Base-by-base conservation (phyloP, 176 grass and related monocot species). In the Ensete ventricosum region DNA sequence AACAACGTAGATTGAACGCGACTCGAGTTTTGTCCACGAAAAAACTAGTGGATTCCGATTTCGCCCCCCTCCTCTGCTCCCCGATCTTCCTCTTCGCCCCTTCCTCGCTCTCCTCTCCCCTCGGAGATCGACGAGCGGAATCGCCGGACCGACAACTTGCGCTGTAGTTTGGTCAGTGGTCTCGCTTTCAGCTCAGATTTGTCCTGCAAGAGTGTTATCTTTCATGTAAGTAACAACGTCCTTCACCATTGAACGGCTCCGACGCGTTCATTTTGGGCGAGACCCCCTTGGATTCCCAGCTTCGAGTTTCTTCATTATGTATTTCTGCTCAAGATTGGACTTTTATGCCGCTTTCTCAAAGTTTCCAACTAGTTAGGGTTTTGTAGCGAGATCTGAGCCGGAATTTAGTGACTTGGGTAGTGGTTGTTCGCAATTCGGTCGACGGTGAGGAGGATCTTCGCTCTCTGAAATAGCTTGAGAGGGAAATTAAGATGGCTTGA, bases 351-450 rank as follows among this genome's bases (percentile, higher is more conserved):
- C 3, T 34, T 34, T 9, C 7, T 25, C 26, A 25, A 11, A 70
- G 34, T 70, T 70, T 19, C 25, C 16, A 19, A 52, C 43, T 14
- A 48, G 5, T 70, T 70, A 70, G 67, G 67, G 67, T 70, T 70
- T 70, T 70, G 43, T 34, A 51, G 67, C 16, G 67, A 51, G 67
- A 70, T 70, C 67, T 70, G 67, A 23, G 12, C 43, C 16, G 43
- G 29, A 34, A 34, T 34, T 70, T 14, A 70, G 67, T 70, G 67
- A 0, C 20, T 20, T n/a, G 2, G 19, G 34, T 10, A 16, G 14
- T 51, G 8, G 26, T 1, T 69, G 1, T 49, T 67, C 3, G 26
- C 17, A 34, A 69, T 48, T 69, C 19, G 67, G 1, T 50, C 8
- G 9, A 1, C 11, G 19, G 5, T 50, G 16, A n/a, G 8, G 14